phyloP scores from a whole-genome alignment of 805 yeast genomes.

The Ogataea zsoltii region DNA sequence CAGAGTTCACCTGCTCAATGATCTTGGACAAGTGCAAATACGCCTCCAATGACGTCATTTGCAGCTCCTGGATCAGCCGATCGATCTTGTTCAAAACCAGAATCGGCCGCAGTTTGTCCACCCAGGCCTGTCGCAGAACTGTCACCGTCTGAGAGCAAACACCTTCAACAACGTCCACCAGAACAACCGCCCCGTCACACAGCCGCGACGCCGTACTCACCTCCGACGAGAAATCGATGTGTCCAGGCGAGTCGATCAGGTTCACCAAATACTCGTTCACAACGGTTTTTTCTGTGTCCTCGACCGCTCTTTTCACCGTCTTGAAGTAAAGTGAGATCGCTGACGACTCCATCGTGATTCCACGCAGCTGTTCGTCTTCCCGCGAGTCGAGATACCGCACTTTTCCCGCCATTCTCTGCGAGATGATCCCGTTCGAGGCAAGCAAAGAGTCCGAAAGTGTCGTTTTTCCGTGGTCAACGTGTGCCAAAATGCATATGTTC shows the following conservation, averaged over 20 bases:
- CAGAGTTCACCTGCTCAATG: conserved; percentile 93
- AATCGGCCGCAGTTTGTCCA: conserved; percentile 84
- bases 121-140: conserved; percentile 94
- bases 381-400: conserved; percentile 90
- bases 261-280: conserved; percentile 83
- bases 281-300: conserved; percentile 22
- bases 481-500: conserved; percentile 94
- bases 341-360: conserved; percentile 96
- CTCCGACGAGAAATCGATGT: conserved; percentile 93
- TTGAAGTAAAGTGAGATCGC: conserved; percentile 93
- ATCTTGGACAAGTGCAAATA: conserved; percentile 74
- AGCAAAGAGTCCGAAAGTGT: conserved; percentile 87
- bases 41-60: conserved; percentile 81
- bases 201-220: conserved; percentile 94
- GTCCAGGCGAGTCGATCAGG: conserved; percentile 98
- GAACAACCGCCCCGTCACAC: conserved; percentile 94
- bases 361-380: conserved; percentile 93
- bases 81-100: conserved; percentile 91
- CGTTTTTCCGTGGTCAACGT: conserved; percentile 98
- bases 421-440: conserved; percentile 95
- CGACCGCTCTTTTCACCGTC: conserved; percentile 44
- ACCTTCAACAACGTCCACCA: conserved; percentile 97
- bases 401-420: conserved; percentile 93
- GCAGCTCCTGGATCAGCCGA: conserved; percentile 77
- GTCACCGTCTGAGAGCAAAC: conserved; percentile 97